Evolutionary conservation across 441 rosid species (phyloP).

Genomic region (Adansonia grandidieri): DNA sequence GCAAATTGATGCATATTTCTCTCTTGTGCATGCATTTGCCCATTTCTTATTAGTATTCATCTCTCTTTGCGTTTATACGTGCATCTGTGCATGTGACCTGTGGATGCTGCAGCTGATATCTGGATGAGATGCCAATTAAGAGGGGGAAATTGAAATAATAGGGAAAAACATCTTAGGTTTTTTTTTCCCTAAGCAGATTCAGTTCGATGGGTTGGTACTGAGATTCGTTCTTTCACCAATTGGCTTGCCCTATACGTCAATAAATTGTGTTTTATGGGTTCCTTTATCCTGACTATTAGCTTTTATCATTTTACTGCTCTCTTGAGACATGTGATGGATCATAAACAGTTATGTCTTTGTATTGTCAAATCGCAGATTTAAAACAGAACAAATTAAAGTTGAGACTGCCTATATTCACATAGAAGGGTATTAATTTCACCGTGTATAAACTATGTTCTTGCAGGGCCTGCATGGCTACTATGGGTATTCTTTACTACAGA

Average conservation of each 20-base stretch:
- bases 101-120: not conserved
- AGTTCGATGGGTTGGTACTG: not conserved
- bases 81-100: not conserved
- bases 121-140: constrained; percentile 1
- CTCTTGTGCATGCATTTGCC: not conserved
- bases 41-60: not conserved
- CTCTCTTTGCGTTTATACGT: not conserved
- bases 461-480: constrained; percentile 99
- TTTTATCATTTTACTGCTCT: not conserved
- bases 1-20: not conserved
- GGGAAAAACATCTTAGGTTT: not conserved
- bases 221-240: not conserved
- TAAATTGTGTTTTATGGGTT: not conserved
- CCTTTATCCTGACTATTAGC: not conserved
- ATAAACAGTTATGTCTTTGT: not conserved
- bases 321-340: not conserved
- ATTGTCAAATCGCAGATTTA: not conserved
- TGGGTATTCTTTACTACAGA: constrained; percentile 92
- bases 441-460: constrained; percentile 16
- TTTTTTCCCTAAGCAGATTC: not conserved
- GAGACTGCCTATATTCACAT: not conserved
- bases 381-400: not conserved
- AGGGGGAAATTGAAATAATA: not conserved
- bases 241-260: not conserved
- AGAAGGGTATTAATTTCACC: not conserved